Conservation (phyloP, 75 land plant genomes). For the Chamaecyparis obtusa region DNA sequence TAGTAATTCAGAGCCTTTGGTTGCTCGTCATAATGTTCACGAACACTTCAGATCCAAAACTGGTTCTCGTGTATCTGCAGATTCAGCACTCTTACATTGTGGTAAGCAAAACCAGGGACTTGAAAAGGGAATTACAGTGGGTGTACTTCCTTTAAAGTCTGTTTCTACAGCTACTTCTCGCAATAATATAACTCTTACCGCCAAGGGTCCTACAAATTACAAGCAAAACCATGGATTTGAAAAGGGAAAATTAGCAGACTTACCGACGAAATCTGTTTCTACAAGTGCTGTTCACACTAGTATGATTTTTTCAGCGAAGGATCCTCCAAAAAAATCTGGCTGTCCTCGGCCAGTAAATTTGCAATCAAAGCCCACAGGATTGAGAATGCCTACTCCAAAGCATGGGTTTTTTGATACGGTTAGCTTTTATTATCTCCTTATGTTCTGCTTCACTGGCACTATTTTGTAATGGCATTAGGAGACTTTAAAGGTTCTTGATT, state of each 20-base stretch:
- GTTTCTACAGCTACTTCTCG: neutral
- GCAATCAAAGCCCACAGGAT: slow-evolving; percentile 58
- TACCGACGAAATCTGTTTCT: neutral
- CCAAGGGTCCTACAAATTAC: neutral
- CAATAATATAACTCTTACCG: neutral
- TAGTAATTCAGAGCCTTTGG: neutral
- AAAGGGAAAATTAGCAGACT: neutral
- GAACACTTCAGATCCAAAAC: neutral
- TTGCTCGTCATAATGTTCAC: neutral
- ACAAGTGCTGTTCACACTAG: neutral
- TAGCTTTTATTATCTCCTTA: slow-evolving; percentile 14
- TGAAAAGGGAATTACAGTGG: neutral
- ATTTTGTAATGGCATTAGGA: neutral
- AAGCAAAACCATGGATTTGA: neutral
- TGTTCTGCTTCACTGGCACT: neutral
- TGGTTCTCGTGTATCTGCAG: neutral
- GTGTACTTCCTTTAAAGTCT: neutral
- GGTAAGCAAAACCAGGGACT: neutral
- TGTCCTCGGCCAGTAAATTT: neutral
- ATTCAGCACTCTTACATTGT: neutral
- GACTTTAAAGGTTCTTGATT: neutral
- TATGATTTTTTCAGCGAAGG: neutral
- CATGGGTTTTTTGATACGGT: slow-evolving; percentile 94
- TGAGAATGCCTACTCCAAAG: slow-evolving; percentile 58
- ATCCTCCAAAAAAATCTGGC: slow-evolving; percentile 4